Conservation (phyloP, 306 rosid species). For the Abrus pulchellus region DNA sequence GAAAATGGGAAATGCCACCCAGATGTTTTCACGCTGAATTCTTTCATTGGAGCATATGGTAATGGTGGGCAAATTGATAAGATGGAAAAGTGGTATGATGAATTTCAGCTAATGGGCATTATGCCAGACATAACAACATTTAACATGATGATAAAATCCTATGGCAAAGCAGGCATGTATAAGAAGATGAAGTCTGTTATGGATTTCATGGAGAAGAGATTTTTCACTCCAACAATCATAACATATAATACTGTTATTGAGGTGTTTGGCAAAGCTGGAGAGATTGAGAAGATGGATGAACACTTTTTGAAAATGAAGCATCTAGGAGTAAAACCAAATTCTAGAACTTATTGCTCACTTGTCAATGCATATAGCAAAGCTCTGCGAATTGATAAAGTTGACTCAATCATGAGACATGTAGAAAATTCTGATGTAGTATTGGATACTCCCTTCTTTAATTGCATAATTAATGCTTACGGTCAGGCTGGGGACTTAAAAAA, state of each 20-base stretch:
- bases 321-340: slow-evolving; percentile 86
- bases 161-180: slow-evolving; percentile 79
- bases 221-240: slow-evolving; percentile 74
- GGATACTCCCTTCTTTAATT: slow-evolving; percentile 87
- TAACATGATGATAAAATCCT: slow-evolving; percentile 82
- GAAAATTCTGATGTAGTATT: slow-evolving; percentile 78
- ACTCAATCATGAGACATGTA: slow-evolving; percentile 79
- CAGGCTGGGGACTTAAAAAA: slow-evolving; percentile 70
- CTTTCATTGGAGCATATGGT: slow-evolving; percentile 78
- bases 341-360: slow-evolving; percentile 83
- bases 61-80: slow-evolving; percentile 67
- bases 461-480: slow-evolving; percentile 80
- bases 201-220: slow-evolving; percentile 80
- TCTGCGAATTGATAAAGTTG: slow-evolving; percentile 66
- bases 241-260: slow-evolving; percentile 86
- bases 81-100: slow-evolving; percentile 96
- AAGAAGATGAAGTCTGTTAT: slow-evolving; percentile 73
- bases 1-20: slow-evolving; percentile 79
- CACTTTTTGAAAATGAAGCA: slow-evolving; percentile 79
- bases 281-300: slow-evolving; percentile 69
- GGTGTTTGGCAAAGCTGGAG: slow-evolving; percentile 83
- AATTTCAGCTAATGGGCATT: slow-evolving; percentile 84
- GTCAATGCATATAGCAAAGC: slow-evolving; percentile 80
- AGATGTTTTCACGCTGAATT: slow-evolving; percentile 82
- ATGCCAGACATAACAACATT: slow-evolving; percentile 80